Percentiles rank a stretch among this genome's conserved stretches.
phyloP scores from a whole-genome alignment of 108 stramenopile genomes.

The Cyclotella kingstonii region DNA sequence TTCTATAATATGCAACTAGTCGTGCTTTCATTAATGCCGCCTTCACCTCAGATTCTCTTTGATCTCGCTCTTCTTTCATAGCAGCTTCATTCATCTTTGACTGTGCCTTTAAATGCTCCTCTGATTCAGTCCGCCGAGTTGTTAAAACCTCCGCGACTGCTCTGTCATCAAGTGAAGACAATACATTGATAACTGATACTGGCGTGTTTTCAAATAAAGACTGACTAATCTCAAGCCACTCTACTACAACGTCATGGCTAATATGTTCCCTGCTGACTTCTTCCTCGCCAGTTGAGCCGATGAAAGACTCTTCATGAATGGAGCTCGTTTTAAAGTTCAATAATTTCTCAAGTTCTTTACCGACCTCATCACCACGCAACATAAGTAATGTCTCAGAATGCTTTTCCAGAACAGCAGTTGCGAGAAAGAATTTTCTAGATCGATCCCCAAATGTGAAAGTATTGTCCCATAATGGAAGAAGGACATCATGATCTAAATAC shows the following conservation, averaged over 20 bases:
- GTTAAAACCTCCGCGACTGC: constrained; percentile 56
- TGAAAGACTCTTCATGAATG: constrained; percentile 30
- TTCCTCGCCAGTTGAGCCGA: constrained; percentile 23
- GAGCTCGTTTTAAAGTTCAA: constrained; percentile 45
- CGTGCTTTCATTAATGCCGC: constrained; percentile 62
- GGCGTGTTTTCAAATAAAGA: constrained; percentile 68
- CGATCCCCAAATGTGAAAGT: constrained; percentile 56
- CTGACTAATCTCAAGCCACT: constrained; percentile 55
- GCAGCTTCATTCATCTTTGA: constrained; percentile 65
- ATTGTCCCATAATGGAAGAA: constrained; percentile 64
- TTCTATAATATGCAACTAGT: constrained; percentile 77
- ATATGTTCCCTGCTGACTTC: not conserved
- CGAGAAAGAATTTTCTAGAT: constrained; percentile 73
- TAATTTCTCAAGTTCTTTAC: constrained; percentile 49
- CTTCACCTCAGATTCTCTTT: constrained; percentile 60
- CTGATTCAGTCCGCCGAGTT: constrained; percentile 50
- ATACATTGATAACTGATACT: constrained; percentile 47
- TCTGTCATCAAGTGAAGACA: constrained; percentile 65
- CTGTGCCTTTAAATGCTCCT: constrained; percentile 53
- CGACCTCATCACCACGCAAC: constrained; percentile 66
- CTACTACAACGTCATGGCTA: constrained; percentile 45
- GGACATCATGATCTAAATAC: constrained; percentile 44
- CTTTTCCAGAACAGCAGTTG: constrained; percentile 67
- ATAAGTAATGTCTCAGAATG: constrained; percentile 66
- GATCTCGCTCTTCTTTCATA: constrained; percentile 57